These are phyloP conservation scores for Lentinula raphanica DNA, from an alignment of 768 basidiomycete genomes.

Conservation along the genomic window DNA sequence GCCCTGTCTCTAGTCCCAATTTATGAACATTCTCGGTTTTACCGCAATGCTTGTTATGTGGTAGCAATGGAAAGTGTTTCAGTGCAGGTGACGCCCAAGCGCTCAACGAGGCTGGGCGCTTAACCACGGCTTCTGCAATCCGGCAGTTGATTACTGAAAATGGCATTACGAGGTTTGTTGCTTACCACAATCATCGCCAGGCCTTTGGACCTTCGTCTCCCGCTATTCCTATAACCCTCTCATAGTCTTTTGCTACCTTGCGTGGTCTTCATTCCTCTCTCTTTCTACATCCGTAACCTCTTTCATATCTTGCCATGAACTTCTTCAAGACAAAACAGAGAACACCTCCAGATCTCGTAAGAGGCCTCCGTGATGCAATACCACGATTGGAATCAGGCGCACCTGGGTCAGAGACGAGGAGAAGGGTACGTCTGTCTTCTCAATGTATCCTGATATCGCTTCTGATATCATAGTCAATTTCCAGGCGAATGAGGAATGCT, in stretches of 20 bases:
- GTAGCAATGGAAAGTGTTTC: too few relatives aligned
- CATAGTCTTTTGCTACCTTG: neutral
- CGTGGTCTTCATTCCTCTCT: neutral
- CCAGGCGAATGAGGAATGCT: slow-evolving; percentile 85
- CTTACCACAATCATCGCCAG: neutral
- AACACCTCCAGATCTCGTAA: slow-evolving; percentile 84
- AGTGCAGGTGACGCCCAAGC: neutral
- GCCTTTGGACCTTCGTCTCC: neutral
- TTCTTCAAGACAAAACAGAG: slow-evolving; percentile 92
- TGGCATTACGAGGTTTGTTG: neutral
- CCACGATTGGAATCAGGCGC: slow-evolving; percentile 69
- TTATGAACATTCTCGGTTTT: too few relatives aligned
- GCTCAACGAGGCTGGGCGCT: neutral
- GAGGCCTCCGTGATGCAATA: slow-evolving; percentile 74
- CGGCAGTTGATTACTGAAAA: slow-evolving; percentile 1
- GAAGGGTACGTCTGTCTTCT: slow-evolving; percentile 57
- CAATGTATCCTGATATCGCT: neutral
- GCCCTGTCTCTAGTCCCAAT: too few relatives aligned
- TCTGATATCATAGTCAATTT: neutral
- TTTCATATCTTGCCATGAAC: slow-evolving; percentile 53
- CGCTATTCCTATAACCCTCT: neutral
- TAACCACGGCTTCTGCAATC: neutral
- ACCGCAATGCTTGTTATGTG: too few relatives aligned
- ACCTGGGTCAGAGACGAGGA: slow-evolving; percentile 68
- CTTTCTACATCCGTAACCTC: neutral